Conservation (phyloP, 495 filamentous ascomycete genomes). For the Baudoinia panamericana region DNA sequence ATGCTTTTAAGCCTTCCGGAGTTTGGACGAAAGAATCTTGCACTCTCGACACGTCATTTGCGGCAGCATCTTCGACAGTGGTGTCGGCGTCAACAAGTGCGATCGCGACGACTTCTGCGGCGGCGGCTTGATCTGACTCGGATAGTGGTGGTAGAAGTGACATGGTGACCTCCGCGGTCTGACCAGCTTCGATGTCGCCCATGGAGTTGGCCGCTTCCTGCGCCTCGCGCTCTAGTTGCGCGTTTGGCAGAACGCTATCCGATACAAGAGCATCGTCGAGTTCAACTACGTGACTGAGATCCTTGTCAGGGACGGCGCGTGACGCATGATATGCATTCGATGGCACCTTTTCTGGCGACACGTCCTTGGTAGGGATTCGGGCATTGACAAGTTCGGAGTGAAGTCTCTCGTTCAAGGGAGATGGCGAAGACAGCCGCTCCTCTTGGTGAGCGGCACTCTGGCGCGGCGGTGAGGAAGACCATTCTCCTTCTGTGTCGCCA, state of each 20-base stretch:
- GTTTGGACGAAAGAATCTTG: conserved; percentile 13
- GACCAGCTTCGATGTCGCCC: neutral
- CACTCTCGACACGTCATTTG: conserved; percentile 1
- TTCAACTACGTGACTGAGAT: too few species aligned
- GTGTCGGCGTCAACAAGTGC: too few species aligned
- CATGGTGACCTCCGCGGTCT: conserved; percentile 1
- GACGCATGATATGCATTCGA: too few species aligned
- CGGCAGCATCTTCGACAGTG: neutral
- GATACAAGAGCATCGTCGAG: conserved; percentile 10
- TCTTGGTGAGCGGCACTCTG: neutral
- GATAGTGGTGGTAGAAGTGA: neutral
- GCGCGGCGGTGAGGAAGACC: conserved; percentile 10
- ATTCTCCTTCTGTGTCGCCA: neutral
- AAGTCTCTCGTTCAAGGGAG: too few species aligned
- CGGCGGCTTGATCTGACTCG: neutral
- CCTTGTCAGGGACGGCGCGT: too few species aligned
- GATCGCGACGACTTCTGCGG: too few species aligned
- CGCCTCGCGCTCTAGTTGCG: conserved; percentile 13
- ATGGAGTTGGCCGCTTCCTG: conserved; percentile 2
- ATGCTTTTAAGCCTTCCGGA: neutral
- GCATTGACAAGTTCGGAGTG: too few species aligned
- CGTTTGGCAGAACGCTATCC: conserved; percentile 6
- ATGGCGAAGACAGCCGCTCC: neutral
- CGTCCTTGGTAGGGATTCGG: too few species aligned
- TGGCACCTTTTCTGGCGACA: too few species aligned